A percentile compares a stretch with the other conserved stretches of the same genome.
Evolutionary conservation across 169 alveolate species (phyloP).

Genomic region (Eimeria necatrix): DNA sequence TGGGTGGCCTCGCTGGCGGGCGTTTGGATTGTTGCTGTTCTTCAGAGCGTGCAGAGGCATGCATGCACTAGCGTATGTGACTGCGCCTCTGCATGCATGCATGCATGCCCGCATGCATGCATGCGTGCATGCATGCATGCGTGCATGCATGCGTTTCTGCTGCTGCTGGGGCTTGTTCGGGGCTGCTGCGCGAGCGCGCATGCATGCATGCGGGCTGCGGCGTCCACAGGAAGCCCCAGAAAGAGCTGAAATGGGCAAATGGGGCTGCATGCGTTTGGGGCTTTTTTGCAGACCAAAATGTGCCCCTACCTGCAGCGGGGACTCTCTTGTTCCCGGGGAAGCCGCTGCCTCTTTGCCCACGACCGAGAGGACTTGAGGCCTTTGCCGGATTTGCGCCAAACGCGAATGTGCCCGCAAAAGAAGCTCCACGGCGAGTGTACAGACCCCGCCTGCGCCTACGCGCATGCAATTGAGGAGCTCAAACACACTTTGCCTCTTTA

Average conservation of each 20-base stretch:
- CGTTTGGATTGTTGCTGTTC: too few species aligned
- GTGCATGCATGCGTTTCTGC: not conserved
- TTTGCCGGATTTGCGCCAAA: conserved; percentile 16
- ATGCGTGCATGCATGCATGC: too few species aligned
- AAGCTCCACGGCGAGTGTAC: conserved; percentile 30
- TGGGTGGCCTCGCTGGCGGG: too few species aligned
- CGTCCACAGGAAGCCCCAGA: too few species aligned
- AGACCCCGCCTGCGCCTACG: conserved; percentile 48
- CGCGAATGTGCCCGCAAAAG: conserved; percentile 43
- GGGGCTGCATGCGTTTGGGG: too few species aligned
- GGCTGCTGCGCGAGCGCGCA: too few species aligned
- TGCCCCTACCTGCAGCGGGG: conserved; percentile 39
- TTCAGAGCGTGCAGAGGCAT: too few species aligned
- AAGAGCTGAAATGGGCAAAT: too few species aligned
- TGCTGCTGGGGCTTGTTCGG: not conserved
- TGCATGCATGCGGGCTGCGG: too few species aligned
- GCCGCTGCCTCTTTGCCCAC: conserved; percentile 29
- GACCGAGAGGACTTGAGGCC: not conserved
- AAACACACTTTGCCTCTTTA: conserved; percentile 17
- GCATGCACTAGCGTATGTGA: too few species aligned
- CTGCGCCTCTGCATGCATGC: too few species aligned
- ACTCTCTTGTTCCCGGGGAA: conserved; percentile 3
- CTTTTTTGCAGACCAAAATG: conserved; percentile 39
- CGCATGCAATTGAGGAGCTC: conserved; percentile 48
- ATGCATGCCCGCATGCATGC: too few species aligned